Conservation (phyloP, 2,329 filamentous ascomycete species). For the Arachnopeziza araneosa region DNA sequence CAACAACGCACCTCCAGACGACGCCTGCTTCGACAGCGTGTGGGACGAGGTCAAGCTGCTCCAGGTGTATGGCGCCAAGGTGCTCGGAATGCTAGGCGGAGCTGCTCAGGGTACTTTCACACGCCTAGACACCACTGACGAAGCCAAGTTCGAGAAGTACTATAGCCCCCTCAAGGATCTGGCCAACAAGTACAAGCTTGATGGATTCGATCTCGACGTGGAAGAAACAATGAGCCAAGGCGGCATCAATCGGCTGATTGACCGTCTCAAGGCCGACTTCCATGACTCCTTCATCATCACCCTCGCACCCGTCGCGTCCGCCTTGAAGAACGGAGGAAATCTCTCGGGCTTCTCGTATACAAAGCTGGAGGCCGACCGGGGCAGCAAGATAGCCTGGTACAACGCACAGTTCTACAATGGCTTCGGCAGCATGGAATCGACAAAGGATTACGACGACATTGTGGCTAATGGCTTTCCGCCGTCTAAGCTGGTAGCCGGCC, state of each 20-base stretch:
- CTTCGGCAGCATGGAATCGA: slow-evolving; percentile 33
- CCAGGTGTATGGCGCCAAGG: slow-evolving; percentile 14
- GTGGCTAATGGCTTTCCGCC: no score
- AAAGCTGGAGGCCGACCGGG: slow-evolving; percentile 50
- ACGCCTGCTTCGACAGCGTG: slow-evolving; percentile 9
- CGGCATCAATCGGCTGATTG: slow-evolving; percentile 59
- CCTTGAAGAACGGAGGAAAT: slow-evolving; percentile 58
- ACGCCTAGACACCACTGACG: slow-evolving; percentile 55
- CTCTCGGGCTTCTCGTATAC: slow-evolving; percentile 78
- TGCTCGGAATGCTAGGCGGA: slow-evolving; percentile 22
- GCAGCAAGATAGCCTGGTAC: slow-evolving; percentile 63
- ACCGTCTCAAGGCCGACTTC: slow-evolving; percentile 61
- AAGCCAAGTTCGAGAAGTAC: slow-evolving; percentile 59
- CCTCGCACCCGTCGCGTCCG: slow-evolving; percentile 72
- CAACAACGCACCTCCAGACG: no score
- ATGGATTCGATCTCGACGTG: slow-evolving; percentile 70
- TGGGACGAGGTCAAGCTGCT: slow-evolving; percentile 16
- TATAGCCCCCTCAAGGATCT: slow-evolving; percentile 62
- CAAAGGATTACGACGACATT: no score
- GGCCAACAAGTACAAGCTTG: slow-evolving; percentile 52
- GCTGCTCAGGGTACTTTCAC: slow-evolving; percentile 38
- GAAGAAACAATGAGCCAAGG: slow-evolving; percentile 68
- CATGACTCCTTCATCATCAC: slow-evolving; percentile 67
- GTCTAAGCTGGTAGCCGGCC: no score
- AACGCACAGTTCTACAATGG: slow-evolving; percentile 89